Base-by-base conservation (phyloP, 306 rosid genomes). In the Gastrolobium villosum region DNA sequence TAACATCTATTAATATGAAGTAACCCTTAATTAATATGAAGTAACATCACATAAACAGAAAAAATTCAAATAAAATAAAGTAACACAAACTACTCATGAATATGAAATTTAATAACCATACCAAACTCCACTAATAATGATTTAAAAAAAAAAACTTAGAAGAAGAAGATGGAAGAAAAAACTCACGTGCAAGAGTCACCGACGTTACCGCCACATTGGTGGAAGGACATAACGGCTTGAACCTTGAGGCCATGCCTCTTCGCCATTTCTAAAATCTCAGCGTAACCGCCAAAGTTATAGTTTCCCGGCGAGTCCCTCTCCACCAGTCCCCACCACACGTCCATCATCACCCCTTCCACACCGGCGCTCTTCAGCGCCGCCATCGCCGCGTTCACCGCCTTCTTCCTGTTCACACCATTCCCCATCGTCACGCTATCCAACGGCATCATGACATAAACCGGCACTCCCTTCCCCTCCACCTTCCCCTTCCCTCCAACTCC, bases 401-500 rank as follows among this genome's bases (percentile, higher is more conserved):
- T 93, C 87, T 31, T 86, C 86, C 97, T 45, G 5, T 89, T 87
- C 90, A 96, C 89, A 64, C 88, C 31, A 76, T 96, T 86, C 82
- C 89, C 86, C 93, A 80, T 82, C 87, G 92, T 88, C 82, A 96
- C 98, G 72, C 94, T 93, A 15, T 96, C 98, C 79, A 96, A 36
- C 40, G 99, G 98, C 97, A 96, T 86, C 99, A 96, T 96, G 91
- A 96, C 99, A 46, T 80, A 96, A 1, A 96, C 94, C 77, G 98
- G 98, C 39, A 96, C 98, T 5, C 97, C 98, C 6, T 2, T 45
- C 50, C 31, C 84, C 68, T 68, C 79, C 20, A 10, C 61, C 1
- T 45, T 35, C 2, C 41, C 11, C 40, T 57, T 65, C 26, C 49
- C 43, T 59, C 71, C 86, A 2, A 26, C 76, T 10, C n/a, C 45